phyloP scores from a whole-genome alignment of 768 basidiomycete genomes.

The Pleurotus djamor region DNA sequence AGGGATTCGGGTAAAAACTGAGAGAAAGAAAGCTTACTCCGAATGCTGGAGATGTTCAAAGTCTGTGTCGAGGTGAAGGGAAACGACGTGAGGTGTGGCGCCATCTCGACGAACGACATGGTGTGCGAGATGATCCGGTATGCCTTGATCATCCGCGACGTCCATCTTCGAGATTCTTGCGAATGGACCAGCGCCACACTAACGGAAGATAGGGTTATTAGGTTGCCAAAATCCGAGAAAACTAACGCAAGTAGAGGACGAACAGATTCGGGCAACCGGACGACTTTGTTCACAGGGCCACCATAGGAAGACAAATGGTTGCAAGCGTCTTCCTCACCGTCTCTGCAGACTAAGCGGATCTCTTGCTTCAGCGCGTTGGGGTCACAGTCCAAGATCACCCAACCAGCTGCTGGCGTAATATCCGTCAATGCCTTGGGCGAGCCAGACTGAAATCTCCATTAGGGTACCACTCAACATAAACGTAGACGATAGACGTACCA shows the following conservation, averaged over 20 bases:
- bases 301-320: neutral
- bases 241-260: neutral
- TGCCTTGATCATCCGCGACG: neutral
- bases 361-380: neutral
- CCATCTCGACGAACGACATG: neutral
- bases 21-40: neutral
- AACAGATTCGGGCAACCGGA: neutral
- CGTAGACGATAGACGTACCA: neutral
- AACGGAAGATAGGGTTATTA: neutral
- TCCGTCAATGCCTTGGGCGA: neutral
- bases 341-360: neutral
- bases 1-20: neutral
- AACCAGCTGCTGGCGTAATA: neutral
- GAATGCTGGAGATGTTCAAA: neutral
- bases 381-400: constrained; percentile 3
- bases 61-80: neutral
- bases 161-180: neutral
- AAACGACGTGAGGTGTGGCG: neutral
- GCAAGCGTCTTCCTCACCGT: neutral
- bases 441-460: neutral
- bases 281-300: neutral
- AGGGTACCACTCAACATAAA: neutral
- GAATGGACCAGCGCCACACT: neutral
- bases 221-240: neutral
- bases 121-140: neutral